These are phyloP conservation scores for Holtermanniella nyarrowii DNA, from an alignment of 768 basidiomycete species.

Conservation along the genomic window DNA sequence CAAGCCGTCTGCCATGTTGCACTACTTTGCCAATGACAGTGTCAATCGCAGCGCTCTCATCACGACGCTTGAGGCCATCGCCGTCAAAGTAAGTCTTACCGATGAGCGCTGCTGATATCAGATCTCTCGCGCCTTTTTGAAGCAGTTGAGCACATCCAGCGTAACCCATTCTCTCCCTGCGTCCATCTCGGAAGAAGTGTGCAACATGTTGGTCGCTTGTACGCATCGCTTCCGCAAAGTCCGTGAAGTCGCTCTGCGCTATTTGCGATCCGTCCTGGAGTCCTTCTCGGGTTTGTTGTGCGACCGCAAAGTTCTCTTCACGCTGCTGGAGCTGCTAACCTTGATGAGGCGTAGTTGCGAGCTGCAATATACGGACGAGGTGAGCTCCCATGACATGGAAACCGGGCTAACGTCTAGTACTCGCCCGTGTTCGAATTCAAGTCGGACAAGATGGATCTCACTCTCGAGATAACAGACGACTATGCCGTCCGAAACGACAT, in stretches of 20 bases:
- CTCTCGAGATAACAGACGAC: slow-evolving; percentile 71
- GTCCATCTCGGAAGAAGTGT: slow-evolving; percentile 61
- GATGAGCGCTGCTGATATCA: slow-evolving; percentile 31
- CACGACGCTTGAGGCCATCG: slow-evolving; percentile 72
- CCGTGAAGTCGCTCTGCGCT: slow-evolving; percentile 70
- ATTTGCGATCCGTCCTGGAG: slow-evolving; percentile 71
- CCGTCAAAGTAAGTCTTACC: slow-evolving; percentile 57
- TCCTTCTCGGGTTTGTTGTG: slow-evolving; percentile 94
- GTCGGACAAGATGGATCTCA: slow-evolving; percentile 65
- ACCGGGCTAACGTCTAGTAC: slow-evolving; percentile 49
- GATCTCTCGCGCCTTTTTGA: slow-evolving; percentile 69
- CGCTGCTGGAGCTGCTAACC: slow-evolving; percentile 83
- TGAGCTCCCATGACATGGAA: slow-evolving; percentile 34
- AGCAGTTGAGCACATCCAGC: slow-evolving; percentile 61
- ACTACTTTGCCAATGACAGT: slow-evolving; percentile 79
- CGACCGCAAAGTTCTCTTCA: slow-evolving; percentile 72
- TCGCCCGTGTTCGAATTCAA: slow-evolving; percentile 75
- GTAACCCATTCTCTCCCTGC: slow-evolving; percentile 67
- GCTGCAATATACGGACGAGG: slow-evolving; percentile 85
- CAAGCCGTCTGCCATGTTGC: slow-evolving; percentile 65
- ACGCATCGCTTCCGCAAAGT: slow-evolving; percentile 75
- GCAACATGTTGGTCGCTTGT: slow-evolving; percentile 61
- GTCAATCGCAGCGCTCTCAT: slow-evolving; percentile 65
- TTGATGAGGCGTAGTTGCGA: slow-evolving; percentile 77
- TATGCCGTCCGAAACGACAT: slow-evolving; percentile 79